Percentiles rank a stretch among this genome's conserved stretches.
phyloP scores from a whole-genome alignment of 257 asterid genomes.

The Rauvolfia tetraphylla region DNA sequence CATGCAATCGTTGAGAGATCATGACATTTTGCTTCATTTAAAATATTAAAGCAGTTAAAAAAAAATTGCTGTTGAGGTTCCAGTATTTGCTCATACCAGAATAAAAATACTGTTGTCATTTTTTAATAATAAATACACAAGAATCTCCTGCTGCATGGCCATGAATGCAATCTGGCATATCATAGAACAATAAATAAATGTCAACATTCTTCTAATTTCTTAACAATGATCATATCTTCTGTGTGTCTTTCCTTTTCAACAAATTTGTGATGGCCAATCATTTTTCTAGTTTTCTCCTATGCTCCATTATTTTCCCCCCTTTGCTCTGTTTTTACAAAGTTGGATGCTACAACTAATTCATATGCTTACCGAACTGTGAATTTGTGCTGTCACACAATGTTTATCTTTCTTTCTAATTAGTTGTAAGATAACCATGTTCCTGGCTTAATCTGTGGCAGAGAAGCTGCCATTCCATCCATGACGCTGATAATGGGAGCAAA shows the following conservation, averaged over 20 bases:
- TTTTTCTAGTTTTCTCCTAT: background rate
- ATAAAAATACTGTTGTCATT: background rate
- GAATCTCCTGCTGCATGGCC: conserved; percentile 6
- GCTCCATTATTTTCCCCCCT: background rate
- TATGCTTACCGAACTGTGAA: background rate
- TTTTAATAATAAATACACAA: too few relatives aligned
- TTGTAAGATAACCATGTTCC: background rate
- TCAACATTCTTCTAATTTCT: background rate
- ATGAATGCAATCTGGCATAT: background rate
- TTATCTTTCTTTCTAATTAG: background rate
- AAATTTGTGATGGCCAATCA: background rate
- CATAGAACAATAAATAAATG: background rate
- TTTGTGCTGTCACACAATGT: background rate
- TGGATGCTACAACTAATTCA: background rate
- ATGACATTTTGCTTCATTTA: background rate
- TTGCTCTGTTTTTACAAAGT: background rate
- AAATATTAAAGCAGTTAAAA: background rate
- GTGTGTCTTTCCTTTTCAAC: background rate
- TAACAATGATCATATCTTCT: background rate
- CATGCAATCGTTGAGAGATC: too few relatives aligned
- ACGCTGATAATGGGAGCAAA: conserved; percentile 31
- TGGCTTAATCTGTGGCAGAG: conserved; percentile 11
- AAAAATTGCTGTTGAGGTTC: background rate
- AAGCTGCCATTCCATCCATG: conserved; percentile 28
- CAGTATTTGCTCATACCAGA: background rate